Percentiles rank a stretch among this genome's conserved stretches.
Evolutionary conservation across 108 stramenopile genomes (phyloP).

Genomic region (Conticribra weissflogii): DNA sequence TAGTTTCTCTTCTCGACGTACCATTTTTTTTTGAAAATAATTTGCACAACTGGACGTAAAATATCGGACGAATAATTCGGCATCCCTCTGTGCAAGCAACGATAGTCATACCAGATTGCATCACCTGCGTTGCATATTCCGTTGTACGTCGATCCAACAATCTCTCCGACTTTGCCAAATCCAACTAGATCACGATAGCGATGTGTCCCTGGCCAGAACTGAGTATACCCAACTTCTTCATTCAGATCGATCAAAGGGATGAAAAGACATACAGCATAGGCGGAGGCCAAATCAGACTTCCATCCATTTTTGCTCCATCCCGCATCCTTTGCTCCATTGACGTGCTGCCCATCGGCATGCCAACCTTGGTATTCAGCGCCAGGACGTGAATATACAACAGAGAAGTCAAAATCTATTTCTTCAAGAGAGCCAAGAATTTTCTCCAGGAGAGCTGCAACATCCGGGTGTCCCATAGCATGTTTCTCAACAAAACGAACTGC

Average conservation of each 20-base stretch:
- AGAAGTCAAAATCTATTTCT: constrained; percentile 62
- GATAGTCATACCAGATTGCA: constrained; percentile 67
- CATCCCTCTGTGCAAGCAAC: constrained; percentile 67
- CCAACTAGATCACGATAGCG: constrained; percentile 47
- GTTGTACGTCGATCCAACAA: constrained; percentile 46
- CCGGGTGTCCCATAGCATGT: constrained; percentile 6
- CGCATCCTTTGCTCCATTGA: constrained; percentile 41
- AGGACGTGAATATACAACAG: constrained; percentile 65
- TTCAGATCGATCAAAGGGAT: constrained; percentile 67
- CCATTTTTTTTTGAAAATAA: constrained; percentile 61
- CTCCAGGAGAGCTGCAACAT: constrained; percentile 15
- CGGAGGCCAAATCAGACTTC: constrained; percentile 32
- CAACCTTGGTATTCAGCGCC: constrained; percentile 65
- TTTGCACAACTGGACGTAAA: constrained; percentile 59
- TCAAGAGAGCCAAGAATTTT: constrained; percentile 16
- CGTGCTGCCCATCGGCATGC: constrained; percentile 69
- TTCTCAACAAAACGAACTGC: constrained; percentile 21
- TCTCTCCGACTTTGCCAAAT: constrained; percentile 58
- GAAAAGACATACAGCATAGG: constrained; percentile 69
- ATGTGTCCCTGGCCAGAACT: constrained; percentile 71
- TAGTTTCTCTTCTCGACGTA: constrained; percentile 62
- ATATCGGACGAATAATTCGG: constrained; percentile 18
- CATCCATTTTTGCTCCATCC: constrained; percentile 47
- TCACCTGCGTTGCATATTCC: constrained; percentile 50
- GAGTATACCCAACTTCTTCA: constrained; percentile 59